Conservation (phyloP, 352 stramenopile genomes). For the Phytopythium oedochilum region DNA sequence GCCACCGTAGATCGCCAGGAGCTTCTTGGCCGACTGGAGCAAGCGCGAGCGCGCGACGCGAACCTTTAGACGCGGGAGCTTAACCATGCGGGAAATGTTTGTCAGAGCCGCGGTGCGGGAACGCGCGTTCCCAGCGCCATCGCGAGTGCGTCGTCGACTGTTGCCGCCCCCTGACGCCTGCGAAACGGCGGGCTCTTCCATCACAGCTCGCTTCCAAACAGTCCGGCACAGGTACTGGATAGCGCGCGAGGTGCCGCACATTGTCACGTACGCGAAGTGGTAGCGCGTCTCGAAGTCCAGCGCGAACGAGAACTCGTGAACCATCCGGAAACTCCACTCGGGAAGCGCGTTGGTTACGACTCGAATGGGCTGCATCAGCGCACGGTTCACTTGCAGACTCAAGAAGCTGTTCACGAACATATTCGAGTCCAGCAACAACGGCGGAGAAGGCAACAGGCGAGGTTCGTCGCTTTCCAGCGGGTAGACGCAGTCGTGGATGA, state of each 20-base stretch:
- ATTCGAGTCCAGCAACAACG: neutral
- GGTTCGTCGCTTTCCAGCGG: neutral
- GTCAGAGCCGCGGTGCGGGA: slow-evolving; percentile 31
- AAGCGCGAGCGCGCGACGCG: slow-evolving; percentile 55
- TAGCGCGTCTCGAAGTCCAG: slow-evolving; percentile 61
- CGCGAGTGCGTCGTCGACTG: slow-evolving; percentile 25
- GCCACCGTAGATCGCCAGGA: slow-evolving; percentile 65
- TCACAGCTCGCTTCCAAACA: slow-evolving; percentile 57
- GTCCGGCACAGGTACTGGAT: slow-evolving; percentile 67
- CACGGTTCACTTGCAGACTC: slow-evolving; percentile 51
- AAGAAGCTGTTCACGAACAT: slow-evolving; percentile 58
- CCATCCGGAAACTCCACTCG: slow-evolving; percentile 42
- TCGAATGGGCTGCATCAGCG: slow-evolving; percentile 49
- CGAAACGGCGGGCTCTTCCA: slow-evolving; percentile 28
- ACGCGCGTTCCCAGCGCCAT: slow-evolving; percentile 21
- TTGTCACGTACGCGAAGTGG: slow-evolving; percentile 68
- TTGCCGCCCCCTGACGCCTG: neutral
- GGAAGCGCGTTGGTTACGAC: slow-evolving; percentile 64
- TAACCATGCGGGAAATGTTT: slow-evolving; percentile 62
- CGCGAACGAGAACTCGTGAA: slow-evolving; percentile 55
- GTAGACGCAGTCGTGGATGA: slow-evolving; percentile 22
- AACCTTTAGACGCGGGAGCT: slow-evolving; percentile 72
- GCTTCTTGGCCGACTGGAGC: slow-evolving; percentile 66
- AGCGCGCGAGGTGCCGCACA: slow-evolving; percentile 53
- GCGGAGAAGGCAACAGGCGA: neutral